These are phyloP conservation scores for Paramyrothecium roridum DNA, from an alignment of 2,329 filamentous ascomycete species.

Conservation along the genomic window DNA sequence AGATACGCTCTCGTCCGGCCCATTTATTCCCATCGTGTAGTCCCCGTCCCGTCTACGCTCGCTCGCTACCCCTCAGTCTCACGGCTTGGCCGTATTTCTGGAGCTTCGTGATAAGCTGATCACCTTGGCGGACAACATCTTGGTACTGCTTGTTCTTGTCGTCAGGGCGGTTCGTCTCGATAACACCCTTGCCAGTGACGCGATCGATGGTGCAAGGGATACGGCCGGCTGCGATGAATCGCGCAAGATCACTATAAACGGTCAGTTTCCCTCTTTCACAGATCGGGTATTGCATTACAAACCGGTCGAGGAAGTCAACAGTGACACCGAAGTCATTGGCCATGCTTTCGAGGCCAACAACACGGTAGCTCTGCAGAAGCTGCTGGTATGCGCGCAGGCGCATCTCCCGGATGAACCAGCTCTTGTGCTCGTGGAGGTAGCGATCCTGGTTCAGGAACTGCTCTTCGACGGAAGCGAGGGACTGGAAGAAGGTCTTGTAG, in stretches of 20 bases:
- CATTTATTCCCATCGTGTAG: not conserved
- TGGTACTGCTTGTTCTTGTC: slow-evolving; percentile 99
- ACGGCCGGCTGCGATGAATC: slow-evolving; percentile 92
- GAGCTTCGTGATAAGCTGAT: slow-evolving; percentile 96
- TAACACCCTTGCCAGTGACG: slow-evolving; percentile 92
- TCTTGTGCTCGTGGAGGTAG: slow-evolving; percentile 91
- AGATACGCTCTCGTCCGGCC: not conserved
- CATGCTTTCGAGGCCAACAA: slow-evolving; percentile 97
- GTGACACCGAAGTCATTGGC: slow-evolving; percentile 95
- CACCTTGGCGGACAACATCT: slow-evolving; percentile 95
- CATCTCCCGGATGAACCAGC: slow-evolving; percentile 99
- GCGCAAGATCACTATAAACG: slow-evolving; percentile 74
- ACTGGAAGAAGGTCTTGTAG: slow-evolving; percentile 91
- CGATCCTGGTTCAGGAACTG: slow-evolving; percentile 91
- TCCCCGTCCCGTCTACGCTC: slow-evolving; percentile 56
- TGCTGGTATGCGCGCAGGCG: slow-evolving; percentile 94
- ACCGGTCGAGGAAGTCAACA: slow-evolving; percentile 94
- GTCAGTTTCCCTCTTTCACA: slow-evolving; percentile 5
- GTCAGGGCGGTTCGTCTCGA: slow-evolving; percentile 95
- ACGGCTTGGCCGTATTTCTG: slow-evolving; percentile 99
- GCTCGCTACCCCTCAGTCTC: slow-evolving; percentile 88
- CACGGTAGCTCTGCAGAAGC: slow-evolving; percentile 92
- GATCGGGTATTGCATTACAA: slow-evolving; percentile 32
- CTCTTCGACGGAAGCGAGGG: slow-evolving; percentile 86
- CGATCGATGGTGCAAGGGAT: slow-evolving; percentile 97